Percentiles rank a stretch among this genome's conserved stretches.
phyloP scores from a whole-genome alignment of 805 yeast genomes.

The Wickerhamomyces silvicola region DNA sequence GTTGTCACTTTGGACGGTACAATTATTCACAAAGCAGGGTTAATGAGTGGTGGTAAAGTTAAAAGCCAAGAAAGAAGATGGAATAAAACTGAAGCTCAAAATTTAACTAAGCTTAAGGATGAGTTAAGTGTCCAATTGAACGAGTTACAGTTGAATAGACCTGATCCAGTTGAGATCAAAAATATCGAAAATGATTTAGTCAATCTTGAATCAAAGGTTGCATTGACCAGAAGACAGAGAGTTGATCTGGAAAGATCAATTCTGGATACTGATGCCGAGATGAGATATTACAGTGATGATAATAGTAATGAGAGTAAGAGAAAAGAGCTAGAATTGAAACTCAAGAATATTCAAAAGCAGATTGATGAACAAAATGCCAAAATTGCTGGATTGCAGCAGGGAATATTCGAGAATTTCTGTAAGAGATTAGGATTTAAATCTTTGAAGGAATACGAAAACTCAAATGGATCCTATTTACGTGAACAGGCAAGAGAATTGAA shows the following conservation, averaged over 20 bases:
- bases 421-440: conserved; percentile 41
- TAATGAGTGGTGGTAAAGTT: conserved; percentile 86
- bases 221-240: conserved; percentile 38
- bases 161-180: conserved; percentile 51
- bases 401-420: conserved; percentile 51
- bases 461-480: conserved; percentile 54
- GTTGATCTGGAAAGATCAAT: conserved; percentile 38
- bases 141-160: conserved; percentile 37
- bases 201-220: conserved; percentile 39
- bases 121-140: conserved; percentile 41
- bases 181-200: conserved; percentile 49
- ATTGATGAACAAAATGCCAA: conserved; percentile 23
- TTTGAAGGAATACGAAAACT: conserved; percentile 63
- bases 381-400: conserved; percentile 33
- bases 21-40: conserved; percentile 74
- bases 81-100: conserved; percentile 64
- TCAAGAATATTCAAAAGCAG: conserved; percentile 17
- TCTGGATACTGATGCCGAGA: conserved; percentile 42
- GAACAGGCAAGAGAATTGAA: conserved; percentile 55
- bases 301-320: conserved; percentile 25
- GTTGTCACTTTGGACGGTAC: conserved; percentile 81
- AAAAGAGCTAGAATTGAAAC: conserved; percentile 18
- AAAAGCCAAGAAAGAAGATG: conserved; percentile 49
- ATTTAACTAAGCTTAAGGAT: conserved; percentile 42
- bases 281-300: conserved; percentile 38